Evolutionary conservation across 2,329 filamentous ascomycete genomes (phyloP).

Genomic region (Trichoderma polysporum): DNA sequence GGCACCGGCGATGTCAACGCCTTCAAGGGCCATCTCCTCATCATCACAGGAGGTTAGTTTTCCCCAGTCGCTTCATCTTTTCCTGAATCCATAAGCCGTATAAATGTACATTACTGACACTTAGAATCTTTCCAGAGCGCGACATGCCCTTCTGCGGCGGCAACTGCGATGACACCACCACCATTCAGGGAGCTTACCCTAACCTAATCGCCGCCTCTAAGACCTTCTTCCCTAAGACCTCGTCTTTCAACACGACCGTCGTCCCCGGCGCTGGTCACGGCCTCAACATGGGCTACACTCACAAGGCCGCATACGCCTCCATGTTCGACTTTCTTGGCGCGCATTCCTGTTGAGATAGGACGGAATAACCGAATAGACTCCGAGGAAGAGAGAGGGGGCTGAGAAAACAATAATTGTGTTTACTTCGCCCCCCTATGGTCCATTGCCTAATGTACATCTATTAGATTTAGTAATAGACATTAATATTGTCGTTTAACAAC

Average conservation of each 20-base stretch:
- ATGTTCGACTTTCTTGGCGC: constrained; percentile 40
- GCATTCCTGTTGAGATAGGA: background rate
- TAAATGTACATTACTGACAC: background rate
- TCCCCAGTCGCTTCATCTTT: background rate
- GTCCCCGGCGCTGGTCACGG: constrained; percentile 53
- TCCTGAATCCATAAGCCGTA: background rate
- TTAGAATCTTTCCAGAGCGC: constrained; percentile 33
- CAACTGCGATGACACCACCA: constrained; percentile 51
- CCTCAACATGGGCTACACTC: constrained; percentile 47
- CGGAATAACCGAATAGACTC: background rate
- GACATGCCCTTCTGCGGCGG: constrained; percentile 62
- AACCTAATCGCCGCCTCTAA: constrained; percentile 44
- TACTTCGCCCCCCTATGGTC: too few relatives aligned
- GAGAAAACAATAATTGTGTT: too few relatives aligned
- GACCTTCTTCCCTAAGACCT: constrained; percentile 45
- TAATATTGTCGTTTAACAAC: too few relatives aligned
- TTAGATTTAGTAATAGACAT: too few relatives aligned
- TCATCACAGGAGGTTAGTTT: constrained; percentile 55
- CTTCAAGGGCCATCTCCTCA: constrained; percentile 55
- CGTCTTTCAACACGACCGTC: constrained; percentile 52
- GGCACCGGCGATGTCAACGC: constrained; percentile 34
- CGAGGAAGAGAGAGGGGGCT: background rate
- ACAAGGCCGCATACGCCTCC: constrained; percentile 33
- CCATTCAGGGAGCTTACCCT: constrained; percentile 38
- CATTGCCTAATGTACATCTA: too few relatives aligned